Evolutionary conservation across 192 early-diverging fungal genomes (phyloP), one percentile per base, ranked within the genome.

Genomic region (Jimgerdemannia flammicorona): DNA sequence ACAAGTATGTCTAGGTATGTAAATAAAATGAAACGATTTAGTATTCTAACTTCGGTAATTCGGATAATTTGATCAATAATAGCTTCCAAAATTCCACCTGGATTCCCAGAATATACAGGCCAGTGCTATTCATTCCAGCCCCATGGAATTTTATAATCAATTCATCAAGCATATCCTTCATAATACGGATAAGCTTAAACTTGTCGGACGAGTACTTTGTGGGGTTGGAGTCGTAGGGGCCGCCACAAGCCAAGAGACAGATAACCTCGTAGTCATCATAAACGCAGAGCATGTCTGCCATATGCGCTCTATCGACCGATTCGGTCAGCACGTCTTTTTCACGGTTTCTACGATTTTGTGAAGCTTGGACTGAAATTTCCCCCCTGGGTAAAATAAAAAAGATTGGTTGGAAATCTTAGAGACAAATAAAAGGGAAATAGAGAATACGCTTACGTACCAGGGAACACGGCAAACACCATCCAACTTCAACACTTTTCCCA

Each of bases 81-180:
- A 6, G 14, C 7, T n/a, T n/a, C n/a, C n/a, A n/a, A n/a, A 44
- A 70, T 70, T 49, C 40, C 17, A 75, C 72, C 74, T 75, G 74
- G 42, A 70, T 70, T 49, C 44, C 68, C 4, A 75, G 64, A 70
- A 63, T 69, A 75, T 75, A 75, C 59, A 75, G 74, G 19, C 69
- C 64, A 18, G 29, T 29, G 29, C 29, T 29, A 1, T 29, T 1
- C 29, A 29, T 44, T 11, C 39, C 49, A 19, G 44, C 44, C 3
- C 71, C 7, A 10, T n/a, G 54, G 49, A 44, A 75, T 29, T 70
- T 75, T 19, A 64, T 63, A 18, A 69, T 9, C 19, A 75, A 70
- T 63, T 40, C 74, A 75, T 70, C 74, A 8, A 75, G 64, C 43
- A 40, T 75, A 3, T 75, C 69, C 69, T 75, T 75, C 70, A 77